A percentile compares a stretch with the other conserved stretches of the same genome.
Conservation (phyloP, 2,329 filamentous ascomycete species). For the Geosmithia morbida region DNA sequence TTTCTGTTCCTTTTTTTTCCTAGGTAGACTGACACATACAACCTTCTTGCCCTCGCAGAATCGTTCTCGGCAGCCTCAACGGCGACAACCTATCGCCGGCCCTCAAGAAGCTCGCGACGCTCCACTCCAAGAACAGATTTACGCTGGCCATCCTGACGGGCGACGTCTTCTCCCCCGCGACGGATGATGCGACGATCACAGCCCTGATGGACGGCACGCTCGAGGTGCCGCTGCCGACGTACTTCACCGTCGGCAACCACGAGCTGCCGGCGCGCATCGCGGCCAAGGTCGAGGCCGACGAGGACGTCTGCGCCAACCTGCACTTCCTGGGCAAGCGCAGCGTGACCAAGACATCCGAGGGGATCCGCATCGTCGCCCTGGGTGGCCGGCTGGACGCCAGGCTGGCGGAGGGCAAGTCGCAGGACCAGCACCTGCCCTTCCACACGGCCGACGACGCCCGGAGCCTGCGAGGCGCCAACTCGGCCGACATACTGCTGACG, state of each 20-base stretch:
- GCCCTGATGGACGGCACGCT: slow-evolving; percentile 61
- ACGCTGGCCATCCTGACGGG: slow-evolving; percentile 73
- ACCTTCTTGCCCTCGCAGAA: slow-evolving; percentile 25
- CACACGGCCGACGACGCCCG: slow-evolving; percentile 69
- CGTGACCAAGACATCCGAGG: slow-evolving; percentile 78
- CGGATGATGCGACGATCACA: slow-evolving; percentile 43
- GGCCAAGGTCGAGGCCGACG: slow-evolving; percentile 58
- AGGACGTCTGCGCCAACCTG: slow-evolving; percentile 76
- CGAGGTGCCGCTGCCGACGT: slow-evolving; percentile 65
- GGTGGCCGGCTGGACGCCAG: slow-evolving; percentile 58
- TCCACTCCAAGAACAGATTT: slow-evolving; percentile 83
- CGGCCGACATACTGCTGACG: slow-evolving; percentile 77
- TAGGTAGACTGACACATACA: too few species aligned
- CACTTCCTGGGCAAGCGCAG: slow-evolving; percentile 81
- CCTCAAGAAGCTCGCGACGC: slow-evolving; percentile 63
- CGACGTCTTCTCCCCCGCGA: slow-evolving; percentile 57
- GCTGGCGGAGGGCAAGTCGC: slow-evolving; percentile 46
- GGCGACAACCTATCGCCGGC: slow-evolving; percentile 56
- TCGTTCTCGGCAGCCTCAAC: slow-evolving; percentile 72
- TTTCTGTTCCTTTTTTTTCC: too few species aligned
- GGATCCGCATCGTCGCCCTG: slow-evolving; percentile 72
- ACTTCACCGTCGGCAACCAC: slow-evolving; percentile 70
- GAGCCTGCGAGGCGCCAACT: slow-evolving; percentile 59
- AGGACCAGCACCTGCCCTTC: slow-evolving; percentile 61
- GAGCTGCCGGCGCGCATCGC: slow-evolving; percentile 58